Evolutionary conservation across 306 rosid species (phyloP).

Genomic region (Urtica urens): DNA sequence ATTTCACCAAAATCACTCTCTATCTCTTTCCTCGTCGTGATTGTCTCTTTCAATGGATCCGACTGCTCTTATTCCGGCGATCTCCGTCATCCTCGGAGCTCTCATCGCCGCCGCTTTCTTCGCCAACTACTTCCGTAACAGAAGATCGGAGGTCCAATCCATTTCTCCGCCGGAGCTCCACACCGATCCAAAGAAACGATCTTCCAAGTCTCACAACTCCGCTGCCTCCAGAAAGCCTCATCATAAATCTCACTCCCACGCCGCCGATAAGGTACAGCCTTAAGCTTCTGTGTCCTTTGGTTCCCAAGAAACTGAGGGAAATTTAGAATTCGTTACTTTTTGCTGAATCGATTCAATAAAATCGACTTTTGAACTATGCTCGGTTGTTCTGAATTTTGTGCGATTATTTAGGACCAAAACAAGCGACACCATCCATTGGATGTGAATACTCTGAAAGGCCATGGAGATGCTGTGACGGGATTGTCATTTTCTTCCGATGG

Average conservation of each 20-base stretch:
- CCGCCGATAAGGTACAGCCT: slow-evolving; percentile 70
- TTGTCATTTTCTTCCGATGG: slow-evolving; percentile 73
- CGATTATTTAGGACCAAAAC: slow-evolving; percentile 56
- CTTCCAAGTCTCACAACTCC: slow-evolving; percentile 34
- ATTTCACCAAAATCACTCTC: too few relatives aligned
- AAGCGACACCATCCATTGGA: slow-evolving; percentile 93
- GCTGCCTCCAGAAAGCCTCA: slow-evolving; percentile 40
- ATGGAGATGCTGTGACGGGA: slow-evolving; percentile 78
- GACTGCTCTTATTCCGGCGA: slow-evolving; percentile 24
- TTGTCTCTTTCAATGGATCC: slow-evolving; percentile 46
- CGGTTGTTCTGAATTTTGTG: slow-evolving; percentile 12
- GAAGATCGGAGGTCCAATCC: slow-evolving; percentile 66
- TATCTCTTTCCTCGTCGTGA: neutral
- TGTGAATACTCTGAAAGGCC: slow-evolving; percentile 95
- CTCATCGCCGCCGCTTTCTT: slow-evolving; percentile 56
- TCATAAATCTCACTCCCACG: slow-evolving; percentile 44
- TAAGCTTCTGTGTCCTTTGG: slow-evolving; percentile 7
- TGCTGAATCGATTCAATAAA: too few relatives aligned
- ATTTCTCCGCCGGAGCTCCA: slow-evolving; percentile 46
- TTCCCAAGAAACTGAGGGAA: slow-evolving; percentile 6
- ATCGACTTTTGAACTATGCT: neutral
- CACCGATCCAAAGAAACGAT: slow-evolving; percentile 34
- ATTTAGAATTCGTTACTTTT: neutral
- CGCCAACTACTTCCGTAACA: slow-evolving; percentile 45
- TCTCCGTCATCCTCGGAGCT: slow-evolving; percentile 65